Base-by-base conservation (phyloP, 768 basidiomycete species). In the Lactarius akahatsu region DNA sequence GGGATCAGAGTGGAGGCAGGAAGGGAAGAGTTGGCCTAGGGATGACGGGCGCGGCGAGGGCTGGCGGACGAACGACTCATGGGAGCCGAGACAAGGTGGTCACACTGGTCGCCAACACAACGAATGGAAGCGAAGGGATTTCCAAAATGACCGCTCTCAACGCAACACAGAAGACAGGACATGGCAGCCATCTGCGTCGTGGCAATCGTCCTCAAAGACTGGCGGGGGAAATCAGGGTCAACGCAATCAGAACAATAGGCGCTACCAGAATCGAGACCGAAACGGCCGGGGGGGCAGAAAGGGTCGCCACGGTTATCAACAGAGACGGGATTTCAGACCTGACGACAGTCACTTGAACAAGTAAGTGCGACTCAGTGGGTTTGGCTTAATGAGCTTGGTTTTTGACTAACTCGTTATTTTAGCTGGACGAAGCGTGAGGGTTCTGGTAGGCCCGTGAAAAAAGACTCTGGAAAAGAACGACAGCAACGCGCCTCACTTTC, bases 281-380 rank as follows among this genome's bases (percentile, higher is more conserved):
- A 63, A 55, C 45, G 57, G 52, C 55, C 67, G 62, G 57, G 70
- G 59, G 10, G 70, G 62, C 45, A 64, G 66, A 67, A 67, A 67
- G 67, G 76, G 74, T 45, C 72, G 74, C 34, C 74, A 73, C 66
- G 74, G 73, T 59, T 71, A 72, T 50, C 75, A 79, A 55, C 78
- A 75, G 62, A 77, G 78, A 63, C 79, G 78, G 30, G 79, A 78
- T 69, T 81, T 81, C 69, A 77, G 80, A 61, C 77, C 76, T 30
- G 87, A 91, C 54, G 89, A 91, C 62, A 81, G 83, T n/a, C 83
- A 81, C 71, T 75, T 87, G 60, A 92, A 92, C 76, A 92, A 92
- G 91, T 93, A 76, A 57, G 87, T 76, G 32, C 5, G 10, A 30
- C 38, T 58, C 28, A 36, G 16, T 54, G n/a, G 34, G 20, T 40